Percentiles rank a stretch among this genome's conserved stretches.
These are phyloP conservation scores for Phytophthora boehmeriae DNA, from an alignment of 352 stramenopile species.

Conservation along the genomic window DNA sequence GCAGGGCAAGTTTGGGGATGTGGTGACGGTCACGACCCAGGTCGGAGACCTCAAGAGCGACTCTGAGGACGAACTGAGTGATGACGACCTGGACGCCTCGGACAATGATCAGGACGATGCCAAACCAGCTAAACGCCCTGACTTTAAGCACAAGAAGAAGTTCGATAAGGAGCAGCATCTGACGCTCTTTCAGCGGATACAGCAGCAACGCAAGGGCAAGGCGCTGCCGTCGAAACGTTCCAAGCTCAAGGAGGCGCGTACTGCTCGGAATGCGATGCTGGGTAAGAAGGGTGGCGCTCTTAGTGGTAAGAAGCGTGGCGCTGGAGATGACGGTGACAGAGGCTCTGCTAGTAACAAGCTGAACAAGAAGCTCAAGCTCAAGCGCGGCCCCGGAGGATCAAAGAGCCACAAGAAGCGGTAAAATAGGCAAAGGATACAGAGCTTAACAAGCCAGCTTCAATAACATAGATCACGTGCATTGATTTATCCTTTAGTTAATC, in stretches of 20 bases:
- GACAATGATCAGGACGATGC: constrained; percentile 45
- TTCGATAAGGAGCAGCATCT: constrained; percentile 68
- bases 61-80: constrained; percentile 69
- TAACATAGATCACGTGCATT: constrained; percentile 13
- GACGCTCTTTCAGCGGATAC: constrained; percentile 89
- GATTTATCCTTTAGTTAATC: constrained; percentile 28
- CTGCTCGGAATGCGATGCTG: constrained; percentile 72
- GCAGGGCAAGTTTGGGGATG: constrained; percentile 85
- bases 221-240: constrained; percentile 82
- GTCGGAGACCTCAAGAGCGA: constrained; percentile 82
- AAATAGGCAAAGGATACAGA: not conserved
- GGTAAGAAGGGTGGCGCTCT: constrained; percentile 46
- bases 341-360: constrained; percentile 29
- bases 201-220: constrained; percentile 82
- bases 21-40: constrained; percentile 87
- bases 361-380: constrained; percentile 48
- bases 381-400: constrained; percentile 30
- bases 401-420: constrained; percentile 53
- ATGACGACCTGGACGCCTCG: constrained; percentile 65
- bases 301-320: constrained; percentile 37
- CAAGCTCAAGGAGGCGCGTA: constrained; percentile 82
- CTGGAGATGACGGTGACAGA: constrained; percentile 28
- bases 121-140: constrained; percentile 14
- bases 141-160: constrained; percentile 43
- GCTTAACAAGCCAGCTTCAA: not conserved